Evolutionary conservation across 768 basidiomycete species (phyloP), one percentile per base, ranked within the genome.

Genomic region (Sistotremastrum suecicum): DNA sequence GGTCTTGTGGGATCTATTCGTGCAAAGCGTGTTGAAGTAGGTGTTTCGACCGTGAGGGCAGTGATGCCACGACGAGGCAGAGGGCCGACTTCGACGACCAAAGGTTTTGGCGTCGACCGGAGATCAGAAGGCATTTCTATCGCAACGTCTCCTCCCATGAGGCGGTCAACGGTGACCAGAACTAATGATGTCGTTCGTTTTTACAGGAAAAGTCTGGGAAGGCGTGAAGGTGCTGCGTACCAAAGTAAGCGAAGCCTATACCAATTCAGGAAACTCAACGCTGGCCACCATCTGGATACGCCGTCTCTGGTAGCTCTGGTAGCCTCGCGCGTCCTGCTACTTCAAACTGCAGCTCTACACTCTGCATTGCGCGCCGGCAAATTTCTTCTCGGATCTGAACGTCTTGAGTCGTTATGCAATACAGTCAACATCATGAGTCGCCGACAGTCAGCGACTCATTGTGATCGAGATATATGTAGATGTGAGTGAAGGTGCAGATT

Each of bases 11-110:
- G 45, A 43, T 59, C 60, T 12, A 54, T 48, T 7, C 58, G 58
- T 7, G 46, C 48, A n/a, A 53, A 41, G 30, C 57, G 61, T n/a
- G 56, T 57, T 1, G 71, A 59, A 11, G 69, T 60, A 0, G 80
- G 73, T 11, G 75, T 70, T 39, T 72, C 60, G 6, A 83, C 70
- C 2, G 82, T 83, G 4, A 81, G 60, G n/a, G 56, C 43, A 2
- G 62, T 62, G 49, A 75, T 58, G 33, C 70, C 68, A 39, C 47
- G 34, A 45, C 35, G 12, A 53, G 51, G 42, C 53, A 50, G 6
- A 54, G 43, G 43, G 53, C 50, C 32, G 60, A 50, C 7, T 44
- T 47, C 37, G 49, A 49, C n/a, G 50, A 7, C 31, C 6, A 35
- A 7, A 37, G 7, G 31, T 37, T 41, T 9, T 48, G 41, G 11